These are phyloP conservation scores for Fraxinus latifolia DNA, from an alignment of 305 asterid species.

Conservation along the genomic window DNA sequence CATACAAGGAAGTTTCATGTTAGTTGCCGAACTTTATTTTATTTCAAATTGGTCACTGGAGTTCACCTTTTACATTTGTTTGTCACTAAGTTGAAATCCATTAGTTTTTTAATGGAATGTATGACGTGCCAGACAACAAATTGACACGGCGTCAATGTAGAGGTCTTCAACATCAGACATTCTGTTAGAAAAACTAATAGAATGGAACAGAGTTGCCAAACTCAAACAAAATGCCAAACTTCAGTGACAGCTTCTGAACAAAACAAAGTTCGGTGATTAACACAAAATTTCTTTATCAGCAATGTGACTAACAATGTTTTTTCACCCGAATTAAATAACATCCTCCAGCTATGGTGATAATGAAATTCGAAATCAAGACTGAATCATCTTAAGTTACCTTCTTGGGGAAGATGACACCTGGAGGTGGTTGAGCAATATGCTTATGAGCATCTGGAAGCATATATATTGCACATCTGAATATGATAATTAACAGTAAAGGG, in stretches of 20 bases:
- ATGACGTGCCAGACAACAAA: background rate
- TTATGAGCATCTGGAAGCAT: constrained; percentile 77
- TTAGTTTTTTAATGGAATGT: background rate
- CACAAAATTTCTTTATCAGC: background rate
- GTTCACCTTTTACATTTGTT: background rate
- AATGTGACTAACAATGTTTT: background rate
- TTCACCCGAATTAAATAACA: background rate
- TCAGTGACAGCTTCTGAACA: background rate
- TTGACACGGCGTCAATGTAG: background rate
- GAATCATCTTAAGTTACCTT: constrained; percentile 44
- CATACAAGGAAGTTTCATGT: background rate
- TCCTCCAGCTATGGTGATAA: background rate
- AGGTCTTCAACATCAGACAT: background rate
- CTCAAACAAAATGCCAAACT: background rate
- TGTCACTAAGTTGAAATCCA: background rate
- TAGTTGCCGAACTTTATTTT: background rate
- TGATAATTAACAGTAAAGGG: constrained; percentile 8
- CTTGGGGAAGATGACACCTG: constrained; percentile 73
- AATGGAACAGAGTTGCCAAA: background rate
- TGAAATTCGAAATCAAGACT: background rate
- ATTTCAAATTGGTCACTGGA: background rate
- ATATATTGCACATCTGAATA: constrained; percentile 81
- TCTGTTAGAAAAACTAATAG: background rate
- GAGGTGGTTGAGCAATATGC: constrained; percentile 82
- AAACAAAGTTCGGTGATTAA: background rate